Percentiles rank a stretch among this genome's conserved stretches.
phyloP scores from a whole-genome alignment of 768 basidiomycete species.

The Macrolepiota albuminosa region DNA sequence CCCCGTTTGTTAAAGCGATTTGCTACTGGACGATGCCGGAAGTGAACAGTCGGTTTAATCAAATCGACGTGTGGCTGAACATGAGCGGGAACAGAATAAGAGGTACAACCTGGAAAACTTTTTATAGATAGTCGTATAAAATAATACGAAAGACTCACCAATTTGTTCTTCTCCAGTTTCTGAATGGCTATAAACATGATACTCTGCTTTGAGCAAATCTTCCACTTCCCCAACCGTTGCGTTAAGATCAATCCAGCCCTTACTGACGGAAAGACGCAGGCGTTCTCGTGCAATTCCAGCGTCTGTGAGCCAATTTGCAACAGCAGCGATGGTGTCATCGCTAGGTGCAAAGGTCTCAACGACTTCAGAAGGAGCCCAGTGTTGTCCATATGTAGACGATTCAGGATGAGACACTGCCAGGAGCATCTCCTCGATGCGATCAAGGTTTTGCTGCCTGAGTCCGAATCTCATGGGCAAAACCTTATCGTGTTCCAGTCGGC shows the following conservation, averaged over 20 bases:
- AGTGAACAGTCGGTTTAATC: constrained; percentile 39
- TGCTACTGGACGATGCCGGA: constrained; percentile 27
- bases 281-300: constrained; percentile 35
- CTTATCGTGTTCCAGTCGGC: constrained; percentile 18
- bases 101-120: constrained; percentile 28
- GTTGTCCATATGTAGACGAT: constrained; percentile 45
- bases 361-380: constrained; percentile 41
- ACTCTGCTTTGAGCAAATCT: constrained; percentile 37
- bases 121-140: not conserved
- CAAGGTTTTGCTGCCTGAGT: constrained; percentile 41
- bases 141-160: constrained; percentile 15
- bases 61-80: constrained; percentile 37
- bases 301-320: constrained; percentile 38
- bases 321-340: constrained; percentile 33
- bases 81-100: constrained; percentile 35
- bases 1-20: constrained; percentile 16
- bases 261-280: constrained; percentile 32
- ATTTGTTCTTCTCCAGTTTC: constrained; percentile 32
- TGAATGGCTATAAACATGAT: constrained; percentile 41
- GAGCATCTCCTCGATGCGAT: constrained; percentile 40
- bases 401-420: constrained; percentile 46
- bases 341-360: constrained; percentile 42
- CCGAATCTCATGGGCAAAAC: constrained; percentile 46
- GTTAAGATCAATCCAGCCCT: constrained; percentile 38
- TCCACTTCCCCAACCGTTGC: constrained; percentile 39